A percentile compares a stretch with the other conserved stretches of the same genome.
Conservation (phyloP, 306 rosid genomes). For the Macrotyloma uniflorum region DNA sequence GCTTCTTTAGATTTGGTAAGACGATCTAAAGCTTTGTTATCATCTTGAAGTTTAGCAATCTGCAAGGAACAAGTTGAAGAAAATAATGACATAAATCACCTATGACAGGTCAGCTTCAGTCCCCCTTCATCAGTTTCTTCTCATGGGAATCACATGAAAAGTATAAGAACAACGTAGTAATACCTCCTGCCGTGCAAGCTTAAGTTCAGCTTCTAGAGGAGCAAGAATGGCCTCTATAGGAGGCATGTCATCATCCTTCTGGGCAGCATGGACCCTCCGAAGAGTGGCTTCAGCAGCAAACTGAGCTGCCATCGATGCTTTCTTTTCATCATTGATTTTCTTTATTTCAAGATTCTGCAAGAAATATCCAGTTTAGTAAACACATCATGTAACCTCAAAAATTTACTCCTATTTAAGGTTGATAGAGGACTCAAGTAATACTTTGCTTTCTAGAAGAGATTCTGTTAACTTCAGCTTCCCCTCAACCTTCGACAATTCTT, state of each 20-base stretch:
- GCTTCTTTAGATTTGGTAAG: slow-evolving; percentile 99
- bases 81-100: slow-evolving; percentile 39
- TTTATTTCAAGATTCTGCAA: slow-evolving; percentile 98
- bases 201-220: slow-evolving; percentile 98
- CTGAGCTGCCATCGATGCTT: slow-evolving; percentile 99
- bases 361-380: slow-evolving; percentile 39
- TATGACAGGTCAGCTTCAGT: neutral
- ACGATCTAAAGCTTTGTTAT: slow-evolving; percentile 95
- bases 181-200: slow-evolving; percentile 98
- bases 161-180: slow-evolving; percentile 36
- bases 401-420: slow-evolving; percentile 13
- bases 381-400: slow-evolving; percentile 20
- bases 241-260: slow-evolving; percentile 99
- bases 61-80: slow-evolving; percentile 44
- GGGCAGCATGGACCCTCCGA: slow-evolving; percentile 99
- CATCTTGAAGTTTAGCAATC: slow-evolving; percentile 99
- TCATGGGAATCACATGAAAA: neutral
- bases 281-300: slow-evolving; percentile 99
- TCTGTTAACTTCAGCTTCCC: slow-evolving; percentile 94
- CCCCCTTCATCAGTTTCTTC: slow-evolving; percentile 20
- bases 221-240: slow-evolving; percentile 99
- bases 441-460: slow-evolving; percentile 96
- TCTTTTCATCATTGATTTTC: slow-evolving; percentile 99
- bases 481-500: slow-evolving; percentile 83
- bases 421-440: slow-evolving; percentile 46